phyloP scores from a whole-genome alignment of 805 yeast species.

The Candida jianshihensis region DNA sequence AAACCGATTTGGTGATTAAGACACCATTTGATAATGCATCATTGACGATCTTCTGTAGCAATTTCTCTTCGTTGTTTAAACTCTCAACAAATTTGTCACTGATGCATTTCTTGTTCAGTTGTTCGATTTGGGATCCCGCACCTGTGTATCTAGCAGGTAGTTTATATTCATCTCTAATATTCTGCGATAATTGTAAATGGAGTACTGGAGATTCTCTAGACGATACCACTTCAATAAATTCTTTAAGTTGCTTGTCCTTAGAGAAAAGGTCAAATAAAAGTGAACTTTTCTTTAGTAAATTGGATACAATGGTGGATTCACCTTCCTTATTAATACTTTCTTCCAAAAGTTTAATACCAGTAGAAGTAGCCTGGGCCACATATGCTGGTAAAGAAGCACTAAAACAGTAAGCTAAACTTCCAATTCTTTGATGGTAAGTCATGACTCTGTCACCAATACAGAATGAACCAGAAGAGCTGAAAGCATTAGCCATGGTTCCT shows the following conservation, averaged over 20 bases:
- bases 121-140: conserved; percentile 18
- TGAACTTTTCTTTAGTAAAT: conserved; percentile 34
- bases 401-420: conserved; percentile 84
- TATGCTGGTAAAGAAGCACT: conserved; percentile 94
- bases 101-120: conserved; percentile 24
- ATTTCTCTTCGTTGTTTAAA: conserved; percentile 42
- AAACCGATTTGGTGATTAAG: conserved; percentile 57
- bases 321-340: conserved; percentile 27
- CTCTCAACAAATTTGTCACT: conserved; percentile 27
- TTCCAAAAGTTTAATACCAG: conserved; percentile 44
- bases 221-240: conserved; percentile 48
- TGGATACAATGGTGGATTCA: conserved; percentile 26
- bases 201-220: conserved; percentile 56
- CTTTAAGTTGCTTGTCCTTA: conserved; percentile 28
- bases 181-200: conserved; percentile 52
- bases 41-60: conserved; percentile 65
- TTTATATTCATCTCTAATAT: conserved; percentile 34
- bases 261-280: conserved; percentile 34
- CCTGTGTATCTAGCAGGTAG: conserved; percentile 36
- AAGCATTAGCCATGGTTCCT: conserved; percentile 76
- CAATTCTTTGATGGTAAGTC: conserved; percentile 88
- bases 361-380: conserved; percentile 61
- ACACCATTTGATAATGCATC: conserved; percentile 43
- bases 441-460: conserved; percentile 80
- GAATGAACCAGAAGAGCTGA: conserved; percentile 89